Base-by-base conservation (phyloP, 1,139 yeast species). In the Yamadazyma buinensis region DNA sequence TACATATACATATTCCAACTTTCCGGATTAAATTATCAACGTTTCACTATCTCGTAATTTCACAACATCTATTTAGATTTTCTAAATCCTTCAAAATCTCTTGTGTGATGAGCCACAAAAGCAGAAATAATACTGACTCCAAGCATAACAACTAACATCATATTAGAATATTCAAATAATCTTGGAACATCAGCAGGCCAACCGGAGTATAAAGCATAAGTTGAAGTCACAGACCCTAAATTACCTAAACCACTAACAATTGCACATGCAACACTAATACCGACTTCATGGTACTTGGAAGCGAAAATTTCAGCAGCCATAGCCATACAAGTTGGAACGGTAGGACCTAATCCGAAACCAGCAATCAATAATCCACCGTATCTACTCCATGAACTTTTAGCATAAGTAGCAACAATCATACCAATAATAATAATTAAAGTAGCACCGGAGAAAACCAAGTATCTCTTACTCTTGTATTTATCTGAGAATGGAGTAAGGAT, bases 271-370 rank as follows among this genome's bases (percentile, higher is more conserved):
- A 83, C 88, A 3, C 95, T 95, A 36, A 80, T 69, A 5, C 95
- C 95, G 33, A 86, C 80, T 52, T 85, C 95, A 28, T 95, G 95
- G 49, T 87, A 83, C 32, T 75, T 66, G 4, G 72, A 68, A 10
- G 72, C 75, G 62, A 85, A 84, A 30, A 85, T 82, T 49, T 84
- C 92, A 0, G 92, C 81, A 0, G 90, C 64, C 85, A 87, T 79
- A 1, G 95, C 77, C 95, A 86, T 86, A 52, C 84, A 75, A 32
- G 84, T 85, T 22, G 95, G 95, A 17, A 85, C 95, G 0, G 95
- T 86, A 15, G 95, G 94, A 10, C 95, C 95, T 29, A 86, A 69
- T 0, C 95, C 95, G 51, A 80, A 84, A 0, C 95, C 95, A 15
- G 85, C 78, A 50, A 86, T 80, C 37, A 86, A 67, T 38, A 86